Evolutionary conservation across 176 grass and related monocot genomes (phyloP).

Genomic region (Eragrostis curvula): DNA sequence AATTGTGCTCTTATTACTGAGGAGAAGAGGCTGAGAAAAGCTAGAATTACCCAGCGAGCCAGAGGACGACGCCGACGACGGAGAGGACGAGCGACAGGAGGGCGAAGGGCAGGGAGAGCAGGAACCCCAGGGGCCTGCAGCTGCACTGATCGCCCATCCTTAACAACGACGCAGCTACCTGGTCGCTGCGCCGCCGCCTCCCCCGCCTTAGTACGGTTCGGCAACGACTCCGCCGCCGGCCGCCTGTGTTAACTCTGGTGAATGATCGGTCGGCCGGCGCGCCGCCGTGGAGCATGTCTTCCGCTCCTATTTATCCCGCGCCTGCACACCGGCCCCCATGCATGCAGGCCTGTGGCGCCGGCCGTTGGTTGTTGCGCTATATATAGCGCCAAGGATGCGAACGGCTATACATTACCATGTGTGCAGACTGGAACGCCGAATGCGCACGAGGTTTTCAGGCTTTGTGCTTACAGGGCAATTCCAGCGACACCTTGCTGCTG

Average conservation of each 20-base stretch:
- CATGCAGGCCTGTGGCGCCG: neutral
- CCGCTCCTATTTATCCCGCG: neutral
- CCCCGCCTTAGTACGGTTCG: neutral
- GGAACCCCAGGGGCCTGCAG: conserved; percentile 62
- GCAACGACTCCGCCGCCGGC: neutral
- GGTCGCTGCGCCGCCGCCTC: neutral
- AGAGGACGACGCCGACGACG: conserved; percentile 52
- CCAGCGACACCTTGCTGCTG: too few relatives aligned
- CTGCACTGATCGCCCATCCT: conserved; percentile 31
- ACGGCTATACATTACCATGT: too few relatives aligned
- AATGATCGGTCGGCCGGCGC: conserved; percentile 11
- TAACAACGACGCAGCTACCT: neutral
- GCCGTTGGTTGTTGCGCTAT: neutral
- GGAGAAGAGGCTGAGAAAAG: neutral
- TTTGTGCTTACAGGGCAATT: too few relatives aligned
- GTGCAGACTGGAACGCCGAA: too few relatives aligned
- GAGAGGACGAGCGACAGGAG: conserved; percentile 67
- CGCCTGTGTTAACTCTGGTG: neutral
- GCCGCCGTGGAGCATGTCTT: conserved; percentile 3
- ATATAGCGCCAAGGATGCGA: neutral
- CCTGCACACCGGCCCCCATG: neutral
- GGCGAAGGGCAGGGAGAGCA: conserved; percentile 67
- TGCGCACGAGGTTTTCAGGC: too few relatives aligned
- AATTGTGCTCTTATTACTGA: neutral
- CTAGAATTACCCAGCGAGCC: conserved; percentile 52